Base-by-base conservation (phyloP, 176 grass and related monocot genomes). In the Aechmea fasciata region DNA sequence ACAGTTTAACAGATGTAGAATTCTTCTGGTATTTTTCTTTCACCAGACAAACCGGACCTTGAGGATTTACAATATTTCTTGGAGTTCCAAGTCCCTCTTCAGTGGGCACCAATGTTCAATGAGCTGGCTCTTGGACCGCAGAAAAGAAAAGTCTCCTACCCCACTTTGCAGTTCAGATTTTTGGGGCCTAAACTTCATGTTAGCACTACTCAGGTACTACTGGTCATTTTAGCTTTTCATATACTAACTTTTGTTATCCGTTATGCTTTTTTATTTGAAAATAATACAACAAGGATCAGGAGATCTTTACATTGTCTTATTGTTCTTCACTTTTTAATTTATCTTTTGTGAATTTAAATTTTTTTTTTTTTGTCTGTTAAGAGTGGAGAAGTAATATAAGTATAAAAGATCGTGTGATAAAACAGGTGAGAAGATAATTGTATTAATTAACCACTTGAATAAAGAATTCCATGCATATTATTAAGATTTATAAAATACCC, bases 61-160 rank as follows among this genome's bases (percentile, higher is more conserved):
- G 50, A 75, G 2, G 93, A 97, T 11, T 79, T 97, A 65, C 81
- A 87, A 82, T 86, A 87, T 80, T 97, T 97, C 68, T 87, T 97
- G 79, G 93, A 97, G 77, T 97, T 97, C 75, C 93, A 92, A 92
- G 89, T 92, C 64, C 86, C 89, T 72, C 67, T 85, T 55, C 93
- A 97, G 62, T 97, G 89, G 93, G 93, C 89, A 50, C 93, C 89
- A 23, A 54, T 92, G 73, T 97, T 90, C 79, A 92, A 87, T 77
- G 89, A 92, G 19, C 89, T 92, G 65, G 83, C 85, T 29, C 77
- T 97, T 71, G 93, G 89, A 11, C 93, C 84, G 65, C 93, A 97
- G 68, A 89, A 80, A 83, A 92, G 77, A 86, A 90, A 85, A 85
- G 76, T 76, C 13, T 90, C 89, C 57, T 87, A 83, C 66, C 89